Evolutionary conservation across 1,284 basidiomycete species (phyloP).

Genomic region (Ganoderma meredithae): DNA sequence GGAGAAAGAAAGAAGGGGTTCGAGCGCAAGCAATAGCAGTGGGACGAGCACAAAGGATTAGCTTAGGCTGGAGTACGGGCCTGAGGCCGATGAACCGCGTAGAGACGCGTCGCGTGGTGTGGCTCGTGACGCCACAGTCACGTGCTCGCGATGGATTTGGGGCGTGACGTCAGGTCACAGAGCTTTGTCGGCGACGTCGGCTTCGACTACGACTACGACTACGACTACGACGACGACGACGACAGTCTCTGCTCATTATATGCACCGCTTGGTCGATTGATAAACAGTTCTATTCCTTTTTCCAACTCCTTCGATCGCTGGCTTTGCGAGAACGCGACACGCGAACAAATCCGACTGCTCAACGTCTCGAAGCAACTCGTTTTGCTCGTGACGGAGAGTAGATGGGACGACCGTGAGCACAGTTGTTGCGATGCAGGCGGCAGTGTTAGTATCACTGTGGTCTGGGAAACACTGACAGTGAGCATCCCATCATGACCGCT

Average conservation of each 20-base stretch:
- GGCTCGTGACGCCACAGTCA: constrained; percentile 25
- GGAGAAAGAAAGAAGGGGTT: not conserved
- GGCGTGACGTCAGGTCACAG: not conserved
- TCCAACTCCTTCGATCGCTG: too few relatives aligned
- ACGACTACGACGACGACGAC: not conserved
- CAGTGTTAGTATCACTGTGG: not conserved
- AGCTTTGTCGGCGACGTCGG: too few relatives aligned
- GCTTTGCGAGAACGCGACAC: not conserved
- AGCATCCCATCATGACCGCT: not conserved
- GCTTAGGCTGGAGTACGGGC: not conserved
- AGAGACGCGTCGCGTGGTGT: constrained; percentile 24
- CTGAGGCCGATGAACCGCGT: not conserved
- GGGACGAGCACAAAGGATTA: not conserved
- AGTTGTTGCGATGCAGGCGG: too few relatives aligned
- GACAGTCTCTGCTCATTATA: not conserved
- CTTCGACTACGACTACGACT: not conserved
- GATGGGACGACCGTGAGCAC: not conserved
- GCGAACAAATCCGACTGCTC: not conserved
- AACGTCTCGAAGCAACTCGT: not conserved
- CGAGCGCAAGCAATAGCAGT: not conserved
- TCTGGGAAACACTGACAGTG: not conserved
- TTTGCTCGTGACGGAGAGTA: not conserved
- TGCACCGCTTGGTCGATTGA: too few relatives aligned
- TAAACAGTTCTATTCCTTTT: too few relatives aligned
- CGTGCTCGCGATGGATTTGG: constrained; percentile 19